Evolutionary conservation across 768 basidiomycete genomes (phyloP).

Genomic region (Tylopilus sp.): DNA sequence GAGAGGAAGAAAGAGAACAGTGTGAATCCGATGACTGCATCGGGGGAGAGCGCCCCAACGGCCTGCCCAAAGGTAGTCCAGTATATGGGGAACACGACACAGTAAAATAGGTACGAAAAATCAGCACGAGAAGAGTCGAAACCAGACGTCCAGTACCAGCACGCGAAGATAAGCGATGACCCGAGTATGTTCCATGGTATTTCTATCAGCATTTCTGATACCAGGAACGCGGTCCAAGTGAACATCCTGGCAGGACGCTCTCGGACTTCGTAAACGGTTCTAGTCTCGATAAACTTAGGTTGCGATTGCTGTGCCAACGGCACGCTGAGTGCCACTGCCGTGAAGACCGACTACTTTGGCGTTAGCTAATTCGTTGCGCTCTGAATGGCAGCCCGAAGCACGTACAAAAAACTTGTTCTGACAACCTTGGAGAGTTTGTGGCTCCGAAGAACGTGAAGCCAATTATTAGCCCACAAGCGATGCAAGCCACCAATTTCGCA

Average conservation of each 20-base stretch:
- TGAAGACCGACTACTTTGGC: neutral
- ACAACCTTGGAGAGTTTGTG: slow-evolving; percentile 36
- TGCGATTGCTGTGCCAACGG: neutral
- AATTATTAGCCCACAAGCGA: slow-evolving; percentile 34
- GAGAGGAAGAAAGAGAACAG: slow-evolving; percentile 38
- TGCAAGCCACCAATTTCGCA: slow-evolving; percentile 38
- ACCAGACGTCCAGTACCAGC: slow-evolving; percentile 50
- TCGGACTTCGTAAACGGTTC: neutral
- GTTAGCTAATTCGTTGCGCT: neutral
- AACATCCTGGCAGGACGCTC: slow-evolving; percentile 32
- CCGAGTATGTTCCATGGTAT: slow-evolving; percentile 42
- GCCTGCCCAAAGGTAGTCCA: slow-evolving; percentile 41
- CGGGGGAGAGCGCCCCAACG: slow-evolving; percentile 42
- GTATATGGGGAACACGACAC: slow-evolving; percentile 41
- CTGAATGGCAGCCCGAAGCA: neutral
- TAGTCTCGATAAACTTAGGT: neutral
- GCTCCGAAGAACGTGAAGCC: slow-evolving; percentile 43
- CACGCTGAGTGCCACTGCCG: neutral
- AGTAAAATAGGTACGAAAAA: slow-evolving; percentile 38
- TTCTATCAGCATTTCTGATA: slow-evolving; percentile 48
- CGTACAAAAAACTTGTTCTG: slow-evolving; percentile 44
- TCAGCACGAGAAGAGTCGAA: slow-evolving; percentile 36
- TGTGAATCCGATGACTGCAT: slow-evolving; percentile 38
- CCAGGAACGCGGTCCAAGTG: slow-evolving; percentile 56
- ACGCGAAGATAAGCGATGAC: slow-evolving; percentile 41